These are phyloP conservation scores for Pleurotus giganteus DNA, from an alignment of 768 basidiomycete species.

Conservation along the genomic window DNA sequence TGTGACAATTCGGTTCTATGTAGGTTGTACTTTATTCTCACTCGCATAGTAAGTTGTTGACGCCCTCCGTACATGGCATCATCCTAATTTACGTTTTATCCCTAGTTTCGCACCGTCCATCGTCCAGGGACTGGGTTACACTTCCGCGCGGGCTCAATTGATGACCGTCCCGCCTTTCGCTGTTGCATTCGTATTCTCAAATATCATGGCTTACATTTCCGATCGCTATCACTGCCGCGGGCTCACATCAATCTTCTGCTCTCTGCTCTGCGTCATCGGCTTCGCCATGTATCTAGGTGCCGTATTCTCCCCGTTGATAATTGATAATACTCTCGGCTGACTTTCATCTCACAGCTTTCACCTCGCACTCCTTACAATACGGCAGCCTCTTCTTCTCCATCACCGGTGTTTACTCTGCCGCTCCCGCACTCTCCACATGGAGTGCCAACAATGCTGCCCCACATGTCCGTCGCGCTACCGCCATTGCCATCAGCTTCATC, in stretches of 20 bases:
- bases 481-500: constrained; percentile 57
- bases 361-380: constrained; percentile 41
- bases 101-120: constrained; percentile 71
- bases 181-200: constrained; percentile 34
- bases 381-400: constrained; percentile 56
- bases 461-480: constrained; percentile 55
- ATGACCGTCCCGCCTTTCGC: constrained; percentile 63
- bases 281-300: constrained; percentile 56
- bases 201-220: constrained; percentile 33
- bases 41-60: constrained; percentile 43
- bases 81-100: neutral
- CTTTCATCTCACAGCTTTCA: constrained; percentile 28
- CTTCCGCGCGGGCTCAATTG: constrained; percentile 51
- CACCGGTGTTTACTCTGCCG: constrained; percentile 49
- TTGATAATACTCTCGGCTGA: neutral
- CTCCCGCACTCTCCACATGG: constrained; percentile 58
- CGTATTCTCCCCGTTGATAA: neutral
- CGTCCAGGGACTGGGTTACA: constrained; percentile 58
- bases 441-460: constrained; percentile 60
- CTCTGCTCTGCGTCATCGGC: constrained; percentile 42
- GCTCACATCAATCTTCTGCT: constrained; percentile 39
- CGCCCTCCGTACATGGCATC: neutral
- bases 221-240: constrained; percentile 54
- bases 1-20: no score
- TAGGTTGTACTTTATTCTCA: constrained; percentile 28